Conservation (phyloP, 2,329 filamentous ascomycete genomes). For the Aspergillus pseudoterreus region DNA sequence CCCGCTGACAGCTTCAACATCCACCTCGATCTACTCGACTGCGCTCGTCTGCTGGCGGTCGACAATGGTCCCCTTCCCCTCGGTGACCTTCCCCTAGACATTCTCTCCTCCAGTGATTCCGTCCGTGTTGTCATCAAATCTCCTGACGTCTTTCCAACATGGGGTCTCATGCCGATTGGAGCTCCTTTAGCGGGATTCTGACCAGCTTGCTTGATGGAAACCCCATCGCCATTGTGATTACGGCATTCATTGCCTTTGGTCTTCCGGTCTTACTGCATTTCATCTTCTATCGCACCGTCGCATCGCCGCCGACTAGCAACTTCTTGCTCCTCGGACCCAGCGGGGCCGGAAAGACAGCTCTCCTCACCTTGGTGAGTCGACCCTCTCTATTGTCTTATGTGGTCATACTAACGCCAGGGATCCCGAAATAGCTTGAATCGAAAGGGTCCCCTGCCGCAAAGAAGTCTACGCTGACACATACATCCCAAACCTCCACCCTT, state of each 20-base stretch:
- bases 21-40: too few species aligned
- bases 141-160: slow-evolving; percentile 15
- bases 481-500: slow-evolving; percentile 58
- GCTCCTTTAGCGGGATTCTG: slow-evolving; percentile 33
- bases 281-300: slow-evolving; percentile 64
- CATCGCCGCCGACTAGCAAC: slow-evolving; percentile 63
- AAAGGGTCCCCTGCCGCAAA: slow-evolving; percentile 39
- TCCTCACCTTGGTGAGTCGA: slow-evolving; percentile 67
- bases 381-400: not conserved
- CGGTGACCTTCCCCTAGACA: not conserved
- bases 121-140: not conserved
- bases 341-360: slow-evolving; percentile 80
- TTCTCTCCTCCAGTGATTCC: not conserved
- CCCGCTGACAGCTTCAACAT: not conserved
- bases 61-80: not conserved
- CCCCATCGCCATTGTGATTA: slow-evolving; percentile 56
- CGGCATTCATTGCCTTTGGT: slow-evolving; percentile 66
- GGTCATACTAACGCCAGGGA: not conserved
- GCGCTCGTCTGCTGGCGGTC: not conserved
- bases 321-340: slow-evolving; percentile 78
- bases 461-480: slow-evolving; percentile 50
- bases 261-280: slow-evolving; percentile 75
- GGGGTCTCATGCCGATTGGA: slow-evolving; percentile 33
- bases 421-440: slow-evolving; percentile 38
- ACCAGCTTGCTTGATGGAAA: slow-evolving; percentile 44